Evolutionary conservation across 148 eudicot species (phyloP).

Genomic region (Vaccinium corymbosum): DNA sequence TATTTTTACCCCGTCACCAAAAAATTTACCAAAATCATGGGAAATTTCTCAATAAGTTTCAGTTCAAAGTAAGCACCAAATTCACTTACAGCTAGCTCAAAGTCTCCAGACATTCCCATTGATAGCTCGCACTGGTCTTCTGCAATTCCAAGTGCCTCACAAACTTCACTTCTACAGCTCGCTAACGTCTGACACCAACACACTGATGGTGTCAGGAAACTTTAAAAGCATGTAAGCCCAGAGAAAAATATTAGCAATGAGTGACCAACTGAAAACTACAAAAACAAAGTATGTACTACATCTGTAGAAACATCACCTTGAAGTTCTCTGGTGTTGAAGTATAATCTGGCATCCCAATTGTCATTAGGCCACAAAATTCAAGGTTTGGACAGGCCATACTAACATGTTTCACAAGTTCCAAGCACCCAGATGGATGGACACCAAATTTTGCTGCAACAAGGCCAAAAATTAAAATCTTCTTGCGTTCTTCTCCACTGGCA

Average conservation of each 20-base stretch:
- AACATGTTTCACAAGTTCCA: conserved; percentile 85
- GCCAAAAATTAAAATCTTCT: neutral
- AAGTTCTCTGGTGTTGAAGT: conserved; percentile 96
- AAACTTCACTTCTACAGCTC: conserved; percentile 75
- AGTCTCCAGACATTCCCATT: conserved; percentile 99
- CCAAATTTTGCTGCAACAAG: conserved; percentile 85
- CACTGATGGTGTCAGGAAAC: conserved; percentile 8
- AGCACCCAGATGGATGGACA: conserved; percentile 78
- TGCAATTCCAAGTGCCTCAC: conserved; percentile 65
- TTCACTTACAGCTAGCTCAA: conserved; percentile 86
- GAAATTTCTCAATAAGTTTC: neutral
- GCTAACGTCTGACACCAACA: conserved; percentile 54
- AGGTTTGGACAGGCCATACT: conserved; percentile 74
- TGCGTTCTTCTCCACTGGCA: neutral
- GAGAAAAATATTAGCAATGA: neutral
- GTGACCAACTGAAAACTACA: neutral
- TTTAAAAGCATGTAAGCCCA: conserved; percentile 12
- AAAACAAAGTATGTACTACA: neutral
- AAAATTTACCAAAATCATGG: neutral
- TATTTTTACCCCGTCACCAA: neutral
- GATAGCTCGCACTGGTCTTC: conserved; percentile 91
- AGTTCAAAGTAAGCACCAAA: neutral
- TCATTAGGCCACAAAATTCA: conserved; percentile 90
- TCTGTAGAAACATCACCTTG: conserved; percentile 44
- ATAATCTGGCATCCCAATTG: conserved; percentile 95